A percentile compares a stretch with the other conserved stretches of the same genome.
phyloP scores from a whole-genome alignment of 352 stramenopile genomes.

The Phytophthora chlamydospora region DNA sequence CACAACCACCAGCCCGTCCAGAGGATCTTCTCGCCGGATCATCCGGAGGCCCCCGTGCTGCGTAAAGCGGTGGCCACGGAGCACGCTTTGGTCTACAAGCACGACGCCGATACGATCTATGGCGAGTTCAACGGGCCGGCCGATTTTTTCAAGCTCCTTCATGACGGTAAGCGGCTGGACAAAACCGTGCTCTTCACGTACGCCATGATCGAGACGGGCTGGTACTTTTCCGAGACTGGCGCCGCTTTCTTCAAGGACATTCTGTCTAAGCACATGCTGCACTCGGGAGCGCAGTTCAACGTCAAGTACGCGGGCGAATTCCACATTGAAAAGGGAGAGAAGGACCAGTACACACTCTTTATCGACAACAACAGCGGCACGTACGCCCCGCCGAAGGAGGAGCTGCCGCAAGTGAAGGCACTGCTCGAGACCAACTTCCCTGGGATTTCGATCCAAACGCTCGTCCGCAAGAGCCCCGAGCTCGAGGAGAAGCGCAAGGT shows the following conservation, averaged over 20 bases:
- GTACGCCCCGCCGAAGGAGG: conserved; percentile 39
- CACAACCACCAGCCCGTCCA: conserved; percentile 42
- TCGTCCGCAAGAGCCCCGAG: conserved; percentile 33
- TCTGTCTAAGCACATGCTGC: conserved; percentile 54
- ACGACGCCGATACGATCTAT: conserved; percentile 29
- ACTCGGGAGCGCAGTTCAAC: conserved; percentile 31
- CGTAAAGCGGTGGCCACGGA: conserved; percentile 33
- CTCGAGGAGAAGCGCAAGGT: conserved; percentile 32
- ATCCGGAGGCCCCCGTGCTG: conserved; percentile 31
- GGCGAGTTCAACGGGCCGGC: conserved; percentile 15
- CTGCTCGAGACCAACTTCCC: conserved; percentile 46
- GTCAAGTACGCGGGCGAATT: conserved; percentile 51
- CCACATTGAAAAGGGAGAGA: conserved; percentile 34
- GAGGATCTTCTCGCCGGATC: conserved; percentile 43
- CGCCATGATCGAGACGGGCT: conserved; percentile 40
- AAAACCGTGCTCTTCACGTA: conserved; percentile 51
- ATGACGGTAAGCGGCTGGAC: conserved; percentile 32
- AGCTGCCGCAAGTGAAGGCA: conserved; percentile 39
- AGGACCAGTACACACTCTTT: conserved; percentile 36
- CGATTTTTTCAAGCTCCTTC: conserved; percentile 43
- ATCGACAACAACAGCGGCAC: conserved; percentile 59
- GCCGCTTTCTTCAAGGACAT: conserved; percentile 55
- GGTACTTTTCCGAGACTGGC: conserved; percentile 51
- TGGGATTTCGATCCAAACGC: conserved; percentile 31
- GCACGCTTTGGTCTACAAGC: conserved; percentile 39